Conservation (phyloP, 164 flowering plant species). For the Akebia trifoliata region DNA sequence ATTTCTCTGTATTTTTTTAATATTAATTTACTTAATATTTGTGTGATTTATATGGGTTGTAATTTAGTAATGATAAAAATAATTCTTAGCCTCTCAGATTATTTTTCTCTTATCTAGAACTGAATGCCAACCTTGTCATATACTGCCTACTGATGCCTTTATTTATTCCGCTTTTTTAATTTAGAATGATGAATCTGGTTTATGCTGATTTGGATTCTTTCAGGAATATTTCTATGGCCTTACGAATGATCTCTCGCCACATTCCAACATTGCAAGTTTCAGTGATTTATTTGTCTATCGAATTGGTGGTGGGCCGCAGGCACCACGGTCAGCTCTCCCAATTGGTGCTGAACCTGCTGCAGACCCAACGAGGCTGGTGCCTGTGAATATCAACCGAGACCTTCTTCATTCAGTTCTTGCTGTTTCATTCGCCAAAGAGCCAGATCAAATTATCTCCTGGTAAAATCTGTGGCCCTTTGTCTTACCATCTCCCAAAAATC, state of each 20-base stretch:
- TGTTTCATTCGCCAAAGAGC: constrained; percentile 91
- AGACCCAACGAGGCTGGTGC: constrained; percentile 69
- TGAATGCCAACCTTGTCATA: too few relatives aligned
- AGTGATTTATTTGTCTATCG: constrained; percentile 67
- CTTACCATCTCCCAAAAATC: background rate
- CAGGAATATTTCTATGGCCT: constrained; percentile 97
- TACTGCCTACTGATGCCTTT: background rate
- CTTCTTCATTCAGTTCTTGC: constrained; percentile 80
- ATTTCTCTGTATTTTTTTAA: background rate
- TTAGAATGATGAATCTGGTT: background rate
- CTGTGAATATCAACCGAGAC: constrained; percentile 65
- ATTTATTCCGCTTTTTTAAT: background rate
- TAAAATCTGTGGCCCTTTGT: constrained; percentile 16
- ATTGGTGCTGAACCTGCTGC: constrained; percentile 94
- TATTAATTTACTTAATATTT: background rate
- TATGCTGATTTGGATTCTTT: constrained; percentile 10
- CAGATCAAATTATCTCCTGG: constrained; percentile 85
- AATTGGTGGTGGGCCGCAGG: constrained; percentile 95
- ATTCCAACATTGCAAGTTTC: constrained; percentile 72
- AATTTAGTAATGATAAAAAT: too few relatives aligned
- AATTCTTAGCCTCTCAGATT: too few relatives aligned
- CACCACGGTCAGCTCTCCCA: constrained; percentile 96
- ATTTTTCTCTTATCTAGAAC: too few relatives aligned
- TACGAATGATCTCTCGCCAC: constrained; percentile 80
- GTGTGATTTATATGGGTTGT: too few relatives aligned